Conservation (phyloP, 2,329 filamentous ascomycete genomes). For the Colletotrichum tabaci region DNA sequence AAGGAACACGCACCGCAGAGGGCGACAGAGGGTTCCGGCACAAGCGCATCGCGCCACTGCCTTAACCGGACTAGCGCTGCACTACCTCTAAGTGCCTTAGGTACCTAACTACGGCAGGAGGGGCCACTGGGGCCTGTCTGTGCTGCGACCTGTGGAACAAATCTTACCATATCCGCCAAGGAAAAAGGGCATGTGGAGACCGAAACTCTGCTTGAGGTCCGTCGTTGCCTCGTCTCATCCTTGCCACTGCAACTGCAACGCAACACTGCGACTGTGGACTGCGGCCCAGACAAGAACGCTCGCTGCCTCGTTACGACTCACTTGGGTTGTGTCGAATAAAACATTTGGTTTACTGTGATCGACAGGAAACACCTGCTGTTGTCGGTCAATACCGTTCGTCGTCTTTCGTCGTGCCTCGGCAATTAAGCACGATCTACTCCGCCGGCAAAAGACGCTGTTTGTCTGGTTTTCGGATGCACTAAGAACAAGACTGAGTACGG, state of each 20-base stretch:
- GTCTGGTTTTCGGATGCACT: not conserved
- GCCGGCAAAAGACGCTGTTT: not conserved
- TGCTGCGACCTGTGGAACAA: too few relatives aligned
- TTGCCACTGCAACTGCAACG: not conserved
- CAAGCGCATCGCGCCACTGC: conserved; percentile 6
- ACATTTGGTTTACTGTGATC: not conserved
- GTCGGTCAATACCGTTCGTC: not conserved
- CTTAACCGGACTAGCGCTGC: not conserved
- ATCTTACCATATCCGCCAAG: conserved; percentile 1
- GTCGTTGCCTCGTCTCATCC: not conserved
- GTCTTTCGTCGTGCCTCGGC: not conserved
- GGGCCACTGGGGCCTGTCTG: not conserved
- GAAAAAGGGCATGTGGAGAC: conserved; percentile 3
- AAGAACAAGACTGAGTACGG: too few relatives aligned
- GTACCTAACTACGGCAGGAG: not conserved
- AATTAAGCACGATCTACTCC: not conserved
- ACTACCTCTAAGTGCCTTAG: too few relatives aligned
- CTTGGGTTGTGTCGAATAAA: not conserved
- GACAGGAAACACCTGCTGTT: not conserved
- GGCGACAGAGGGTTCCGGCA: not conserved
- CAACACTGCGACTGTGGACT: not conserved
- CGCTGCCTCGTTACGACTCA: too few relatives aligned
- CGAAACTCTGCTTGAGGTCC: conserved; percentile 5
- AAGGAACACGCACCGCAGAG: too few relatives aligned
- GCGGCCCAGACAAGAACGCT: not conserved